These are phyloP conservation scores for Aspergillus sp. DNA, from an alignment of 2,329 filamentous ascomycete species.

Conservation along the genomic window DNA sequence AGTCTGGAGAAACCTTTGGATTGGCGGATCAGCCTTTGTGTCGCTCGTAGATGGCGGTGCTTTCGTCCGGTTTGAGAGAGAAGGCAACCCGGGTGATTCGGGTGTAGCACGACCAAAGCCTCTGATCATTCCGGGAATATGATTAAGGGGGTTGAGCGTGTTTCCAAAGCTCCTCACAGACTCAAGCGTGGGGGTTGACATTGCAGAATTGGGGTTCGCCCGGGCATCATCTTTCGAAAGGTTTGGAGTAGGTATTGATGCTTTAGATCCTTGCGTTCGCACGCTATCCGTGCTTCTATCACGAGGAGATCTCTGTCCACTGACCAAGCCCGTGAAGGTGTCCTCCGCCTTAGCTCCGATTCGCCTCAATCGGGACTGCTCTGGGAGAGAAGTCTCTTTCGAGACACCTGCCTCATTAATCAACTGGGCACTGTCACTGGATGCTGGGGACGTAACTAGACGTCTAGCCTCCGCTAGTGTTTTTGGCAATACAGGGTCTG, in stretches of 20 bases:
- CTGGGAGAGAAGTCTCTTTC: constrained; percentile 38
- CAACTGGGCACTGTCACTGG: constrained; percentile 45
- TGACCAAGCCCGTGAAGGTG: constrained; percentile 69
- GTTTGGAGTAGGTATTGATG: constrained; percentile 27
- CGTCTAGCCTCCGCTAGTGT: constrained; percentile 91
- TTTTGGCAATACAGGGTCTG: constrained; percentile 65
- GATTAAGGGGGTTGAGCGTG: constrained; percentile 77
- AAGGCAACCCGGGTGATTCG: constrained; percentile 40
- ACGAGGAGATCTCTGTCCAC: constrained; percentile 61
- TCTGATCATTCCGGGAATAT: constrained; percentile 74
- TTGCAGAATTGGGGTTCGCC: constrained; percentile 24
- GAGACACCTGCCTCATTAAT: constrained; percentile 54
- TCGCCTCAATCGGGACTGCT: constrained; percentile 34
- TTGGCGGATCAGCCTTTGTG: constrained; percentile 55
- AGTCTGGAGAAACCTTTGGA: constrained; percentile 71
- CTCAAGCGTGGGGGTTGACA: constrained; percentile 59
- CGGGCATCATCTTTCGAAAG: constrained; percentile 26
- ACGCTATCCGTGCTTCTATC: constrained; percentile 76
- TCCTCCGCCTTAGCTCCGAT: constrained; percentile 55
- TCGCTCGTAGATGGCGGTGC: constrained; percentile 22
- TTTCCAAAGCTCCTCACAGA: constrained; percentile 79
- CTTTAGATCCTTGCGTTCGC: constrained; percentile 39
- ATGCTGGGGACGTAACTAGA: constrained; percentile 64
- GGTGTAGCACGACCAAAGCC: constrained; percentile 62
- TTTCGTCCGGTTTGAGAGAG: constrained; percentile 42